Evolutionary conservation across 352 stramenopile genomes (phyloP).

Genomic region (Phytophthora aleatoria): DNA sequence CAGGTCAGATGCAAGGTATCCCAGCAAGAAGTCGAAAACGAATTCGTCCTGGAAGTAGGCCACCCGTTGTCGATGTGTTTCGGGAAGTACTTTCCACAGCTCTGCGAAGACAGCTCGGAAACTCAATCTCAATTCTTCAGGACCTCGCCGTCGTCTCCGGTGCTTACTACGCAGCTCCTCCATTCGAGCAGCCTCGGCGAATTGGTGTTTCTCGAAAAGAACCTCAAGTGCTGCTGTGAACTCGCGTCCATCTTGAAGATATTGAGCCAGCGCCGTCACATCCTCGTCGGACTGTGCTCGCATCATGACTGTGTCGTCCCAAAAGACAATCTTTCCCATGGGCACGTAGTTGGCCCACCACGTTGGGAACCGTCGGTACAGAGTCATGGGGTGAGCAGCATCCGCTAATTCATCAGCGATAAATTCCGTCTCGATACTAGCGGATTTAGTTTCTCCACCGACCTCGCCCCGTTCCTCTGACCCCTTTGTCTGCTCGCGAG

Average conservation of each 20-base stretch:
- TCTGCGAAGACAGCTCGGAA: constrained; percentile 52
- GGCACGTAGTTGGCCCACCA: constrained; percentile 71
- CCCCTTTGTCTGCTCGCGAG: constrained; percentile 17
- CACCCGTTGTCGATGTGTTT: constrained; percentile 48
- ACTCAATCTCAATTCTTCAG: constrained; percentile 46
- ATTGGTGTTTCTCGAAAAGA: constrained; percentile 80
- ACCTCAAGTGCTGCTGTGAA: constrained; percentile 60
- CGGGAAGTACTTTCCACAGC: constrained; percentile 65
- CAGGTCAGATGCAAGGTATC: constrained; percentile 43
- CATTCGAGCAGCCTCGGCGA: constrained; percentile 76
- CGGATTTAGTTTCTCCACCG: constrained; percentile 22
- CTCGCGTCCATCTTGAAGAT: constrained; percentile 49
- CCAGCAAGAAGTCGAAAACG: constrained; percentile 64
- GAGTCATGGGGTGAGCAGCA: constrained; percentile 43
- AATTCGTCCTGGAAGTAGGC: constrained; percentile 69
- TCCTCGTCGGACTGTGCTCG: constrained; percentile 57
- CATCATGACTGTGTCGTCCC: constrained; percentile 69
- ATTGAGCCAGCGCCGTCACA: constrained; percentile 44
- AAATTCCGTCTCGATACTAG: constrained; percentile 52
- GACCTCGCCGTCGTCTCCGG: constrained; percentile 41
- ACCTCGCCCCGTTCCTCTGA: not conserved
- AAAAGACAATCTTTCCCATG: constrained; percentile 71
- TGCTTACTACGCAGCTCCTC: constrained; percentile 66
- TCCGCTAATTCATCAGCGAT: constrained; percentile 41
- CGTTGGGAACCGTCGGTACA: constrained; percentile 44